These are phyloP conservation scores for Adenanthera pavonina DNA, from an alignment of 306 rosid species.

Conservation along the genomic window DNA sequence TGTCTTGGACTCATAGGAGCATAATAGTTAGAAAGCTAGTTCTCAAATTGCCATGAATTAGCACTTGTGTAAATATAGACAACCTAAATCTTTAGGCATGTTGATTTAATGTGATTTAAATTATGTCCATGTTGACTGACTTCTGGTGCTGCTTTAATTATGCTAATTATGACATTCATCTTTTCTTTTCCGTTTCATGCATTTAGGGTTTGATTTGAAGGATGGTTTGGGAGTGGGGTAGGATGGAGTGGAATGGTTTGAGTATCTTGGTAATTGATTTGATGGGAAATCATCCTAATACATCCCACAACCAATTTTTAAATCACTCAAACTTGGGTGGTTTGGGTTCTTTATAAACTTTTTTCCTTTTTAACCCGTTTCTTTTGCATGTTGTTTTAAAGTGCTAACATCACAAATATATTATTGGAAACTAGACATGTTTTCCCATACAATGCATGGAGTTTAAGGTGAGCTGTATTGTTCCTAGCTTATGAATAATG, in stretches of 20 bases:
- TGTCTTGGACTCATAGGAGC: constrained; percentile 18
- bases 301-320: background rate
- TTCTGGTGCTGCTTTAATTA: constrained; percentile 6
- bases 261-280: background rate
- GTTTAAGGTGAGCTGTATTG: no score
- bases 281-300: background rate
- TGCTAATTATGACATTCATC: background rate
- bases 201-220: background rate
- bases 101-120: background rate
- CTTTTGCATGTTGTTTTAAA: background rate
- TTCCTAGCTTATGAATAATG: no score
- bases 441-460: no score
- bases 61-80: background rate
- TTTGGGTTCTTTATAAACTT: background rate
- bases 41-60: background rate
- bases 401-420: background rate
- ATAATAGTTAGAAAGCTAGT: background rate
- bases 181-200: background rate
- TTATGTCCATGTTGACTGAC: background rate
- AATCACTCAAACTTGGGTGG: background rate
- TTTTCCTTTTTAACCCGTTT: background rate
- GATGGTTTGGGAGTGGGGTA: background rate
- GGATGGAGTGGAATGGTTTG: background rate
- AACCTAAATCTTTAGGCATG: background rate
- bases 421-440: background rate